Evolutionary conservation across 176 grass and related monocot genomes (phyloP).

Genomic region (Saccharum officinarum): DNA sequence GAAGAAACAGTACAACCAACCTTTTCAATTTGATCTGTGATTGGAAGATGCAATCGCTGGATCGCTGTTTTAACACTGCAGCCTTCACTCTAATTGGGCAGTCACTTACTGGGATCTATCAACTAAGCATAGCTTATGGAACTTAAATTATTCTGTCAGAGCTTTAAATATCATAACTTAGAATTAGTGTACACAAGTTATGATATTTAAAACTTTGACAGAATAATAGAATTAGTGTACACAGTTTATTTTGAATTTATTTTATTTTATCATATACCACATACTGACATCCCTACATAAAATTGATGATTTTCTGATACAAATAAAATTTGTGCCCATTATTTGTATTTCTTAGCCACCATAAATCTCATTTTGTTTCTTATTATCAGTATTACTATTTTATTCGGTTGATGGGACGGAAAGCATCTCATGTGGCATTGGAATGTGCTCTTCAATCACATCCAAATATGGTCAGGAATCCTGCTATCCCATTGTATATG

Average conservation of each 20-base stretch:
- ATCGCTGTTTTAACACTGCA: not conserved
- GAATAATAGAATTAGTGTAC: not conserved
- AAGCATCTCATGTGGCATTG: conserved; percentile 97
- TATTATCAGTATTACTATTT: conserved; percentile 93
- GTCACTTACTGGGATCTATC: not conserved
- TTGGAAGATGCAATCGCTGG: not conserved
- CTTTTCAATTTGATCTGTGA: not conserved
- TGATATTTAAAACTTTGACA: no score
- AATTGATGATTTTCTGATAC: not conserved
- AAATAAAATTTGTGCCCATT: conserved; percentile 5
- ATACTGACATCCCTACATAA: not conserved
- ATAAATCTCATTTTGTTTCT: conserved; percentile 4
- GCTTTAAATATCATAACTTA: not conserved
- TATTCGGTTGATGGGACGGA: conserved; percentile 95
- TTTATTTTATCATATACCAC: conserved; percentile 8
- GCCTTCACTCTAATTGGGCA: not conserved
- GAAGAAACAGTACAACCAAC: not conserved
- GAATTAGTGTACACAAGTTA: not conserved
- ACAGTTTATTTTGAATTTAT: not conserved
- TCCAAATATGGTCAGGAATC: conserved; percentile 94
- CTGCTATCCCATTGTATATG: conserved; percentile 9
- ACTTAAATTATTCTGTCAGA: not conserved
- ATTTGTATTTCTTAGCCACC: not conserved
- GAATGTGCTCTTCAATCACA: conserved; percentile 97
- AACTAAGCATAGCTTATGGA: not conserved